Conservation (phyloP, 257 asterid species). For the Eucommia ulmoides region DNA sequence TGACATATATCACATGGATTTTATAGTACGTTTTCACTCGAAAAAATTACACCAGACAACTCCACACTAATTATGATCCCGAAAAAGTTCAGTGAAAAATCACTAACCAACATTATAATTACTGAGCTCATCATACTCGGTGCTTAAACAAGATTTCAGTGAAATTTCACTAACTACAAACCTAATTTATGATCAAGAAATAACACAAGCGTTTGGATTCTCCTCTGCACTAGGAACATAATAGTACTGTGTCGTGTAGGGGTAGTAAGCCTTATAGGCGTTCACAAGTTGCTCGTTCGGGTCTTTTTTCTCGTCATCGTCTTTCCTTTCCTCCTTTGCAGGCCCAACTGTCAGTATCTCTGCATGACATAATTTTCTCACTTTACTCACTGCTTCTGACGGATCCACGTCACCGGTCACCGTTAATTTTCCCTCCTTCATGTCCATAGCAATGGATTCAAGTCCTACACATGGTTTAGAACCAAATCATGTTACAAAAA, state of each 20-base stretch:
- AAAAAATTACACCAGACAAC: too few relatives aligned
- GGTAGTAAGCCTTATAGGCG: neutral
- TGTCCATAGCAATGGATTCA: neutral
- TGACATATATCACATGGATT: too few relatives aligned
- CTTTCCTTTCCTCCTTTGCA: slow-evolving; percentile 2
- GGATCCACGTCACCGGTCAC: neutral
- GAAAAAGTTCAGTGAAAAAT: too few relatives aligned
- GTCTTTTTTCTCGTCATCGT: neutral
- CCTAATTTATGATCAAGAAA: neutral
- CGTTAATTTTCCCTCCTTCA: neutral
- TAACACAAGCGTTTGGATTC: neutral
- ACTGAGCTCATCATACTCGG: too few relatives aligned
- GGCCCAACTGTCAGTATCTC: neutral
- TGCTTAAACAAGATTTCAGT: too few relatives aligned
- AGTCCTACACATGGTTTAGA: neutral
- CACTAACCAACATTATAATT: too few relatives aligned
- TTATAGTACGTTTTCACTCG: too few relatives aligned
- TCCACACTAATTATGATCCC: too few relatives aligned
- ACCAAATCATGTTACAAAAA: too few relatives aligned
- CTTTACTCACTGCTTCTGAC: neutral
- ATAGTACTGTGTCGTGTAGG: neutral
- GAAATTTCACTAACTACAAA: too few relatives aligned
- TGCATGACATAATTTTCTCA: neutral
- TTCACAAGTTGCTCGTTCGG: neutral
- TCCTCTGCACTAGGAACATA: neutral